These are phyloP conservation scores for Neoconidiobolus thromboides DNA, from an alignment of 371 early-diverging fungal species.

Conservation along the genomic window DNA sequence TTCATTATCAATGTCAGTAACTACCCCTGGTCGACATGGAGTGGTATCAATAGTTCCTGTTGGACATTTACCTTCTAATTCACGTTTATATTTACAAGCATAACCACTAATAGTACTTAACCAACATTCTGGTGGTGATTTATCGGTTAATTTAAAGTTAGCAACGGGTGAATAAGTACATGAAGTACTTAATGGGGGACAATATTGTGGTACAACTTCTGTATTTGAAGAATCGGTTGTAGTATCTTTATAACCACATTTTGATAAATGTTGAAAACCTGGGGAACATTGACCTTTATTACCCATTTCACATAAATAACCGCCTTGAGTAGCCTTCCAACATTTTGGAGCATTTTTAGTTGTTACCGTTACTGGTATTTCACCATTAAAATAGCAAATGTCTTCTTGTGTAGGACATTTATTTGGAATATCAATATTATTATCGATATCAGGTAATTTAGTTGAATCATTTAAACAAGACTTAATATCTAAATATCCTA, in stretches of 20 bases:
- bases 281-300: neutral
- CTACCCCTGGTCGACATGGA: neutral
- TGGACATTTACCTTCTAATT: neutral
- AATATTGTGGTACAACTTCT: neutral
- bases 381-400: neutral
- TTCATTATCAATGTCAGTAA: neutral
- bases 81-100: neutral
- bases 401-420: neutral
- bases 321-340: neutral
- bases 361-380: neutral
- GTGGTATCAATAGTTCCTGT: neutral
- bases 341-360: neutral
- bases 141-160: neutral
- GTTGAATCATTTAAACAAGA: neutral
- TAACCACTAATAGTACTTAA: too few relatives aligned
- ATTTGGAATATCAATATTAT: neutral
- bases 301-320: neutral
- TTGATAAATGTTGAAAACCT: too few relatives aligned
- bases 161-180: neutral
- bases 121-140: slow-evolving; percentile 1
- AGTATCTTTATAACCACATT: neutral
- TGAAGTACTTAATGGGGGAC: neutral
- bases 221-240: neutral
- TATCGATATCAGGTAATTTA: neutral
- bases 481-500: neutral